Conservation (phyloP, 1,139 yeast genomes). For the Hansenula sp. region DNA sequence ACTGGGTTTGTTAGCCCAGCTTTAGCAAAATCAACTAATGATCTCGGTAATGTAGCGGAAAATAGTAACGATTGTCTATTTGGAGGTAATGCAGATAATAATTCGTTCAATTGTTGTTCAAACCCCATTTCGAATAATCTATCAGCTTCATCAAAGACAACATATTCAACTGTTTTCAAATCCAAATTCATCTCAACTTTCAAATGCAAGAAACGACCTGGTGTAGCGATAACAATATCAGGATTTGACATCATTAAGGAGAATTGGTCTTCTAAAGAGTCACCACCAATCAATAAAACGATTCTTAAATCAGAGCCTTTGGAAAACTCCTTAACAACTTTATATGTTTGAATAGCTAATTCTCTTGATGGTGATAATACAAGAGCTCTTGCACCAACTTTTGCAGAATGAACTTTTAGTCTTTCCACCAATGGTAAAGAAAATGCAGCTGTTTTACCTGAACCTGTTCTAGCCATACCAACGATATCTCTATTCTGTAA, state of each 20-base stretch:
- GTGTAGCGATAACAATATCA: conserved; percentile 93
- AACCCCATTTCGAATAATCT: conserved; percentile 96
- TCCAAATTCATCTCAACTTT: conserved; percentile 94
- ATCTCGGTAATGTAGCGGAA: conserved; percentile 91
- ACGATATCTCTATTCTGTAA: conserved; percentile 90
- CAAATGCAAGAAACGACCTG: conserved; percentile 94
- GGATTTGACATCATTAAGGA: conserved; percentile 91
- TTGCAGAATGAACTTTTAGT: conserved; percentile 77
- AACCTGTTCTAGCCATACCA: conserved; percentile 99
- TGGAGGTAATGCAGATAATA: conserved; percentile 78
- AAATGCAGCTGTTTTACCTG: conserved; percentile 98
- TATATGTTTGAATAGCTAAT: conserved; percentile 87
- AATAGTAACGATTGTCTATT: conserved; percentile 84
- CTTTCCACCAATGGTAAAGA: conserved; percentile 89
- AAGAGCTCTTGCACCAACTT: conserved; percentile 85
- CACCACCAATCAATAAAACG: conserved; percentile 91
- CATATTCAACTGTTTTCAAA: conserved; percentile 76
- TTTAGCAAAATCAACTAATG: conserved; percentile 93
- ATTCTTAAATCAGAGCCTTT: conserved; percentile 81
- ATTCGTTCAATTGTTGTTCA: conserved; percentile 88
- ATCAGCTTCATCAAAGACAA: conserved; percentile 98
- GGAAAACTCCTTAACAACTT: conserved; percentile 85
- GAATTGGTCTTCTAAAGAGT: conserved; percentile 93
- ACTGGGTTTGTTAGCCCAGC: conserved; percentile 94
- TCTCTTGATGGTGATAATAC: conserved; percentile 92